Evolutionary conservation across 2,329 filamentous ascomycete species (phyloP).

Genomic region (Fusarium sp.): DNA sequence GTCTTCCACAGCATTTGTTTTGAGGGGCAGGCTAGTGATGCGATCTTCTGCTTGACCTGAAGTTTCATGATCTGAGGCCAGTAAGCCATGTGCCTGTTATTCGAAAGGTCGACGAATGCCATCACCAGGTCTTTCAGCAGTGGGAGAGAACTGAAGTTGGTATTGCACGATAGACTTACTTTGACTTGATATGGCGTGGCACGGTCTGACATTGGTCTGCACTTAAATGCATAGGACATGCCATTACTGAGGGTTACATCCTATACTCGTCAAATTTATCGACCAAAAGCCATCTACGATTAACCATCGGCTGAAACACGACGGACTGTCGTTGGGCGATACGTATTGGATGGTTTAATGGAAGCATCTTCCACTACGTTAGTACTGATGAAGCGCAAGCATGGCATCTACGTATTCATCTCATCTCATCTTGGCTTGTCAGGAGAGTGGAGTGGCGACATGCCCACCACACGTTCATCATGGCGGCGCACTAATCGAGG

Average conservation of each 20-base stretch:
- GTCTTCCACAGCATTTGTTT: background rate
- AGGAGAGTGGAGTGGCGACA: conserved; percentile 21
- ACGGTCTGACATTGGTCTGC: background rate
- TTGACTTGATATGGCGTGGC: background rate
- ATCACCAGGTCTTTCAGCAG: conserved; percentile 29
- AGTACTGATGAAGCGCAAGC: background rate
- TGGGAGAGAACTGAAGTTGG: background rate
- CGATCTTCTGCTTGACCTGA: background rate
- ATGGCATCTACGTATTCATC: conserved; percentile 24
- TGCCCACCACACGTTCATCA: conserved; percentile 19
- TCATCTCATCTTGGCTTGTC: conserved; percentile 25
- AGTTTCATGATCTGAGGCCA: background rate
- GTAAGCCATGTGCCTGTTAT: background rate
- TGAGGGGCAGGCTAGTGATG: background rate
- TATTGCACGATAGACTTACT: background rate
- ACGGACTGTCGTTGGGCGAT: background rate
- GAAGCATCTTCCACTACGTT: background rate
- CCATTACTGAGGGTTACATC: conserved; percentile 7
- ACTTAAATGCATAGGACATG: background rate
- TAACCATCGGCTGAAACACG: conserved; percentile 16
- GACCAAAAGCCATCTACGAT: conserved; percentile 20
- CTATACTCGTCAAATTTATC: conserved; percentile 11
- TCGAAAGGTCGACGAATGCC: background rate
- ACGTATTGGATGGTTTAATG: background rate
- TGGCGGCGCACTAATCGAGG: conserved; percentile 41